A percentile compares a stretch with the other conserved stretches of the same genome.
Evolutionary conservation across 768 basidiomycete species (phyloP).

Genomic region (Tulasnella sp.): DNA sequence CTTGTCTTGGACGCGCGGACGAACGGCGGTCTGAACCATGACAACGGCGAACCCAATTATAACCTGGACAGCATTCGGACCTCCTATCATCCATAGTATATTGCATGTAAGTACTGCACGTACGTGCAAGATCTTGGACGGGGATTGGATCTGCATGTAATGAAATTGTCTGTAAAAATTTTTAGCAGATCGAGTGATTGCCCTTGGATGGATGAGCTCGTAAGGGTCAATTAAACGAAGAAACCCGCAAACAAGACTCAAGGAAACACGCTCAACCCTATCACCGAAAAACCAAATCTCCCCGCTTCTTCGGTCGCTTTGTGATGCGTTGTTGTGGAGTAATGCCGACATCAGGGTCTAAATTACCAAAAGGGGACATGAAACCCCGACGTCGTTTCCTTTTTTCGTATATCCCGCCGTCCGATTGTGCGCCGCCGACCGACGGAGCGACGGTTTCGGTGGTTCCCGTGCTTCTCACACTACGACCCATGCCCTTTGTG

Average conservation of each 20-base stretch:
- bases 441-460: not conserved
- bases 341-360: not conserved
- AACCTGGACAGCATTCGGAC: not conserved
- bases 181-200: not conserved
- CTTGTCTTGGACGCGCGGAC: not conserved
- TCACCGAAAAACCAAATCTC: not conserved
- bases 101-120: not conserved
- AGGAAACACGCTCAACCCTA: not conserved
- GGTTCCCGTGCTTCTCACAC: not conserved
- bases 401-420: not conserved
- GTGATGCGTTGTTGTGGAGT: not conserved
- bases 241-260: not conserved
- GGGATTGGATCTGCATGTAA: not conserved
- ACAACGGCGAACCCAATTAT: not conserved
- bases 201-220: not conserved
- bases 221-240: not conserved
- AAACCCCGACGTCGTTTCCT: not conserved
- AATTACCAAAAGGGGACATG: not conserved
- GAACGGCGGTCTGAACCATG: not conserved
- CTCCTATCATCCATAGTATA: not conserved
- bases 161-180: not conserved
- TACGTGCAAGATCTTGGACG: not conserved
- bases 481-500: not conserved
- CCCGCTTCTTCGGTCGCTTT: not conserved
- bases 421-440: not conserved